Conservation (phyloP, 2,329 filamentous ascomycete genomes). For the Ascochyta lentis region DNA sequence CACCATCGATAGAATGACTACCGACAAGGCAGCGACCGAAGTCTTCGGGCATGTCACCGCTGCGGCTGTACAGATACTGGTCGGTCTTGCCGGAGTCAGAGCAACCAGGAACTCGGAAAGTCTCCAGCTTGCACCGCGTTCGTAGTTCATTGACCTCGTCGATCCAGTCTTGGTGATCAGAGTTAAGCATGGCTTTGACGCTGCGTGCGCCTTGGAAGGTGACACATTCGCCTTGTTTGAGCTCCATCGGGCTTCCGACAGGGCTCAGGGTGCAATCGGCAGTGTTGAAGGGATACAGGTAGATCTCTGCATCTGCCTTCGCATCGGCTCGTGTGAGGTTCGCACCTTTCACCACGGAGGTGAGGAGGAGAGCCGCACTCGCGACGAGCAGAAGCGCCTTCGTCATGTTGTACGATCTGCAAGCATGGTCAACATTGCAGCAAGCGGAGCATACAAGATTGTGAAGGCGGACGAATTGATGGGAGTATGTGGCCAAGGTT, state of each 20-base stretch:
- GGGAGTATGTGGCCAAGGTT: not conserved
- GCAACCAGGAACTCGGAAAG: constrained; percentile 23
- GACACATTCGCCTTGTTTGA: constrained; percentile 28
- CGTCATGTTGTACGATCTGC: constrained; percentile 17
- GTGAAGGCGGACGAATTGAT: not conserved
- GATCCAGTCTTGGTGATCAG: constrained; percentile 26
- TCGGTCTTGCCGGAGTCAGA: not conserved
- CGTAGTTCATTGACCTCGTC: constrained; percentile 20
- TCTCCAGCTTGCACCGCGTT: constrained; percentile 18
- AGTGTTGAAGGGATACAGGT: constrained; percentile 23
- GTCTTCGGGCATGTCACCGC: not conserved
- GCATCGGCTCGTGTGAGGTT: constrained; percentile 20
- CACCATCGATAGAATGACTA: not conserved
- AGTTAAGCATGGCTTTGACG: constrained; percentile 23
- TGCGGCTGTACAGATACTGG: not conserved
- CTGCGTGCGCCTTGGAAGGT: constrained; percentile 19
- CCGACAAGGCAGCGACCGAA: constrained; percentile 11
- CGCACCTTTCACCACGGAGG: constrained; percentile 23
- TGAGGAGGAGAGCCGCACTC: constrained; percentile 23
- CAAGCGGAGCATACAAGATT: not conserved
- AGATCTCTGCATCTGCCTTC: constrained; percentile 4
- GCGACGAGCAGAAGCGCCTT: constrained; percentile 17
- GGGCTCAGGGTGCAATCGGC: constrained; percentile 27
- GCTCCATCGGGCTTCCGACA: constrained; percentile 22
- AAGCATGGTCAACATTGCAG: not conserved